Percentiles rank a stretch among this genome's conserved stretches.
Evolutionary conservation across 2,329 filamentous ascomycete genomes (phyloP).

Genomic region (Fusarium sp.): DNA sequence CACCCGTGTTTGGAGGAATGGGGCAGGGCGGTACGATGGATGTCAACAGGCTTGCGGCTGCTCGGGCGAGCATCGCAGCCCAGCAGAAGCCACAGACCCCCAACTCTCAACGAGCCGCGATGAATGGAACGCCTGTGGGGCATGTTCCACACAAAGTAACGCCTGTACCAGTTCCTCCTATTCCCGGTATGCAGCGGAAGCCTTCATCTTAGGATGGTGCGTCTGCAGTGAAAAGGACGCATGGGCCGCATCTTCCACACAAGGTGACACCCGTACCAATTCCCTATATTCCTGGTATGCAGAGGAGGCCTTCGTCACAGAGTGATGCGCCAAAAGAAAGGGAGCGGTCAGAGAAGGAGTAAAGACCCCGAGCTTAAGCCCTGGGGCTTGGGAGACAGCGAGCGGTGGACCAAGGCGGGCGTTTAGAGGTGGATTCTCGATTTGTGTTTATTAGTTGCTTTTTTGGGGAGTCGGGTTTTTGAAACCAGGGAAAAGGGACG

Average conservation of each 20-base stretch:
- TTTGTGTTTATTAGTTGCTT: constrained; percentile 39
- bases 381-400: constrained; percentile 13
- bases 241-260: constrained; percentile 54
- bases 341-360: constrained; percentile 15
- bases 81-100: constrained; percentile 58
- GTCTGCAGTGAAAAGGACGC: constrained; percentile 54
- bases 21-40: constrained; percentile 49
- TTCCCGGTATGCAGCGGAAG: constrained; percentile 56
- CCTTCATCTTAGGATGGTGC: constrained; percentile 38
- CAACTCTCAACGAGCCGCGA: constrained; percentile 47
- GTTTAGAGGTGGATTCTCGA: constrained; percentile 48
- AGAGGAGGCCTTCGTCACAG: constrained; percentile 48
- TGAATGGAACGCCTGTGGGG: constrained; percentile 56
- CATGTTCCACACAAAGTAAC: constrained; percentile 60
- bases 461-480: constrained; percentile 39
- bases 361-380: background rate
- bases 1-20: constrained; percentile 44
- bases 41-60: constrained; percentile 51
- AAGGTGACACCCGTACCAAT: constrained; percentile 64
- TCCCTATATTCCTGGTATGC: constrained; percentile 59
- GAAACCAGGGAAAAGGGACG: constrained; percentile 35
- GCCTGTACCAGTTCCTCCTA: constrained; percentile 61
- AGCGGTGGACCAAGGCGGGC: constrained; percentile 37
- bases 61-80: constrained; percentile 56
- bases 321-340: constrained; percentile 14